phyloP scores from a whole-genome alignment of 2,329 filamentous ascomycete genomes.

The Sarocladiaceae sp. region DNA sequence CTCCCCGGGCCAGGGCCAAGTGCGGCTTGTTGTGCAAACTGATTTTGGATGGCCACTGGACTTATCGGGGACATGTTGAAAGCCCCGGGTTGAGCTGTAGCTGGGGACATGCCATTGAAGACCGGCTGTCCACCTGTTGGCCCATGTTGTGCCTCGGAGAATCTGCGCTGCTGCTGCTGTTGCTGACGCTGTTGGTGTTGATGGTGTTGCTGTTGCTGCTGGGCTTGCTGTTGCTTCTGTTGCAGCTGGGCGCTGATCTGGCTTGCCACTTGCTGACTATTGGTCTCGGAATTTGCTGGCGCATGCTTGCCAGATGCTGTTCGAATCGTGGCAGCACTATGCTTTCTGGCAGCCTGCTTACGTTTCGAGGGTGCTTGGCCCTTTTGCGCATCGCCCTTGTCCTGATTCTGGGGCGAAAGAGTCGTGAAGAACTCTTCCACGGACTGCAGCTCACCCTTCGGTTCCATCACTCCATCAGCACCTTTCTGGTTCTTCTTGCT shows the following conservation, averaged over 20 bases:
- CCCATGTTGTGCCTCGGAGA: slow-evolving; percentile 9
- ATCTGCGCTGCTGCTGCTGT: slow-evolving; percentile 13
- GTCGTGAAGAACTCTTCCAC: slow-evolving; percentile 92
- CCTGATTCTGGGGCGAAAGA: slow-evolving; percentile 54
- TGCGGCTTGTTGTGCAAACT: slow-evolving; percentile 29
- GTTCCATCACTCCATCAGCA: slow-evolving; percentile 82
- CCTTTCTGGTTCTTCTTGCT: slow-evolving; percentile 66
- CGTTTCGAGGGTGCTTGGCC: slow-evolving; percentile 23
- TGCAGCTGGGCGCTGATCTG: slow-evolving; percentile 6
- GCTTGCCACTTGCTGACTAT: slow-evolving; percentile 5
- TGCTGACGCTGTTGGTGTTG: slow-evolving; percentile 15
- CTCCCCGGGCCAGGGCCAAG: slow-evolving; percentile 20
- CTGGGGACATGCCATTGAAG: slow-evolving; percentile 38
- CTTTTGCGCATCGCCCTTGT: slow-evolving; percentile 25
- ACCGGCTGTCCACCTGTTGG: slow-evolving; percentile 32
- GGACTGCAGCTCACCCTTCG: slow-evolving; percentile 84
- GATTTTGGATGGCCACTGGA: slow-evolving; percentile 33
- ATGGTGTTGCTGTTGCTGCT: slow-evolving; percentile 17
- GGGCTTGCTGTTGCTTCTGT: slow-evolving; percentile 12
- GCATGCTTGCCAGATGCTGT: slow-evolving; percentile 12
- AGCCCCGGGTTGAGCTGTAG: slow-evolving; percentile 22
- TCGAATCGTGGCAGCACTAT: slow-evolving; percentile 6
- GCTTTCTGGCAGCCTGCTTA: slow-evolving; percentile 32
- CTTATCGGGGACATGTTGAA: slow-evolving; percentile 49
- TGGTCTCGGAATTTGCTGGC: slow-evolving; percentile 6